phyloP scores from a whole-genome alignment of 1,284 basidiomycete genomes.

The Mycena citricolor region DNA sequence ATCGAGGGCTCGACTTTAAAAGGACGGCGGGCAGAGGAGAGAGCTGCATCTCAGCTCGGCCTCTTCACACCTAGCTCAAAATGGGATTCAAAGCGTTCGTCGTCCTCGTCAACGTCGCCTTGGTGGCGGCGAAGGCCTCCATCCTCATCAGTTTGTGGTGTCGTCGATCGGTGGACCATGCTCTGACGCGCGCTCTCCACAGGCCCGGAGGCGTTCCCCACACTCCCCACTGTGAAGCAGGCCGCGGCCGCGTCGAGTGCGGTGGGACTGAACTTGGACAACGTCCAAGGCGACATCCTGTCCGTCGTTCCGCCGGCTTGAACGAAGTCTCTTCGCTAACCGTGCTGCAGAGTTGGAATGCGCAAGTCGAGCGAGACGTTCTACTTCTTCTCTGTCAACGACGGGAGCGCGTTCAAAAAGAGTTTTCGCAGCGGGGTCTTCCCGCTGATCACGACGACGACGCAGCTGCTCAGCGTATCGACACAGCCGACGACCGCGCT shows the following conservation, averaged over 20 bases:
- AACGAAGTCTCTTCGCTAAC: neutral
- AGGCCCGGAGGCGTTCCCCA: conserved; percentile 2
- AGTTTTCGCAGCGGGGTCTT: conserved; percentile 31
- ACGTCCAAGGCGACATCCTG: conserved; percentile 6
- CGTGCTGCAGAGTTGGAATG: conserved; percentile 28
- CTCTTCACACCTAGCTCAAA: too few species aligned
- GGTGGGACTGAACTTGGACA: conserved; percentile 1
- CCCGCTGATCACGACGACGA: conserved; percentile 33
- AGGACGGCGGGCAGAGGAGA: too few species aligned
- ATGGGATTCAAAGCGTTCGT: too few species aligned
- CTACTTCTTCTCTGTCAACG: conserved; percentile 34
- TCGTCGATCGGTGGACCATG: too few species aligned
- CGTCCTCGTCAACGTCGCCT: too few species aligned
- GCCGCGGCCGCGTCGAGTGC: neutral
- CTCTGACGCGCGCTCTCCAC: too few species aligned
- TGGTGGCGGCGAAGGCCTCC: too few species aligned
- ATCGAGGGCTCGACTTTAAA: too few species aligned
- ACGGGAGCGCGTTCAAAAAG: conserved; percentile 30
- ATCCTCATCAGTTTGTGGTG: too few species aligned
- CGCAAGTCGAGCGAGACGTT: conserved; percentile 33
- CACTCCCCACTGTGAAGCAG: neutral
- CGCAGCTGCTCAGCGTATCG: conserved; percentile 23
- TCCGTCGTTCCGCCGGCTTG: neutral
- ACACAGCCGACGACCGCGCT: conserved; percentile 31
- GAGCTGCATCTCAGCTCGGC: too few species aligned